Conservation (phyloP, 352 stramenopile genomes). For the Pythium coloratum region DNA sequence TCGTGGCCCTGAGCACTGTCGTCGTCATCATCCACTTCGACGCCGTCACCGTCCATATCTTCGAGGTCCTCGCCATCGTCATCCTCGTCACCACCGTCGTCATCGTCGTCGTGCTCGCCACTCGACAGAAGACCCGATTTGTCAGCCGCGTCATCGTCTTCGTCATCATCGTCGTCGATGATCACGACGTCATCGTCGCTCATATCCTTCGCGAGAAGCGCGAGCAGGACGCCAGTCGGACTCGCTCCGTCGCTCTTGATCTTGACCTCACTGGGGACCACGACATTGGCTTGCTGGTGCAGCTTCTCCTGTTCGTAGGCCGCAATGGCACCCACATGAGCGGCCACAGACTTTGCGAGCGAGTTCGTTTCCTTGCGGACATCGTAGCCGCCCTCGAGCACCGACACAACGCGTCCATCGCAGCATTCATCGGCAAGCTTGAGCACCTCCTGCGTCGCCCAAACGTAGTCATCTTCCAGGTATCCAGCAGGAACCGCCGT, state of each 20-base stretch:
- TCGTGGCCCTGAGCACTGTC: constrained; percentile 12
- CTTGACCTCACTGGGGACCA: background rate
- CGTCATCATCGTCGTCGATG: constrained; percentile 52
- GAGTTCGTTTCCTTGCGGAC: constrained; percentile 80
- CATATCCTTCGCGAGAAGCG: constrained; percentile 54
- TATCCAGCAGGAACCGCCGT: constrained; percentile 75
- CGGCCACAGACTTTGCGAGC: constrained; percentile 76
- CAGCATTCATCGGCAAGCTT: constrained; percentile 76
- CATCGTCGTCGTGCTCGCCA: constrained; percentile 32
- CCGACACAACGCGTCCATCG: constrained; percentile 77
- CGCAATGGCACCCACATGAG: constrained; percentile 75
- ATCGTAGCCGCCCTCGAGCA: constrained; percentile 87
- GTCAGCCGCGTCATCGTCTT: constrained; percentile 29
- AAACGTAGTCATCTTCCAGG: constrained; percentile 81
- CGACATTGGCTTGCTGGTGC: constrained; percentile 4
- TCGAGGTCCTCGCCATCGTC: constrained; percentile 8
- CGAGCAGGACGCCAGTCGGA: constrained; percentile 44
- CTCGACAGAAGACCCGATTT: constrained; percentile 14
- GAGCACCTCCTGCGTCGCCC: constrained; percentile 76
- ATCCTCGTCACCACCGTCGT: constrained; percentile 32
- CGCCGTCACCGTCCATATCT: constrained; percentile 32
- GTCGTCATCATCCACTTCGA: constrained; percentile 40
- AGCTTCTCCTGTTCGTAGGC: constrained; percentile 48
- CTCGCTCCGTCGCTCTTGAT: constrained; percentile 22
- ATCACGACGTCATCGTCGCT: constrained; percentile 52